These are phyloP conservation scores for Jamesozyma spencerorum DNA, from an alignment of 805 yeast species.

Conservation along the genomic window DNA sequence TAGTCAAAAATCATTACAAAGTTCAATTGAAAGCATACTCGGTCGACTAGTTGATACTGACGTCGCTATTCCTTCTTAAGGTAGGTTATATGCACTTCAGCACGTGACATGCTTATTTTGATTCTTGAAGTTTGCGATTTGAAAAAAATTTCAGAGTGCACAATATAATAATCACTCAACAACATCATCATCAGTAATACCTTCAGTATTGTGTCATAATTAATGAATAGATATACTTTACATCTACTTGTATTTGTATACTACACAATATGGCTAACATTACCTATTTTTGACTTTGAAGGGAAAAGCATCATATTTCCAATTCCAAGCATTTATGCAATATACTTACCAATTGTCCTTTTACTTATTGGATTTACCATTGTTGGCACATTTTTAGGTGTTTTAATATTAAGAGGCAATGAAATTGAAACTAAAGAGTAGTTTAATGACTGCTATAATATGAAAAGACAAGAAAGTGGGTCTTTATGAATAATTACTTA, in stretches of 20 bases:
- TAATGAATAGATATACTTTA: slow-evolving; percentile 21
- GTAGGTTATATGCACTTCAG: too few species aligned
- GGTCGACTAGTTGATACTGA: too few species aligned
- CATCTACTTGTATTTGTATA: slow-evolving; percentile 17
- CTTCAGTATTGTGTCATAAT: background rate
- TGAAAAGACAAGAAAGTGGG: too few species aligned
- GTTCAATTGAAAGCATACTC: too few species aligned
- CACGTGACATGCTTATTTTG: too few species aligned
- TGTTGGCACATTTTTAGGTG: slow-evolving; percentile 24
- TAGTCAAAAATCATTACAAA: too few species aligned
- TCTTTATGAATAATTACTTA: background rate
- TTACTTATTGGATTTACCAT: slow-evolving; percentile 20
- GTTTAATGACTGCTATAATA: background rate
- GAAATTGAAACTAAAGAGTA: slow-evolving; percentile 2
- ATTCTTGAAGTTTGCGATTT: too few species aligned
- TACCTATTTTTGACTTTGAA: slow-evolving; percentile 26
- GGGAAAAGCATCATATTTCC: slow-evolving; percentile 18
- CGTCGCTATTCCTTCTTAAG: too few species aligned
- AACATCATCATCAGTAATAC: too few species aligned
- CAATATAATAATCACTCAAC: too few species aligned
- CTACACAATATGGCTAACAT: slow-evolving; percentile 24
- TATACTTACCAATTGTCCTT: slow-evolving; percentile 24
- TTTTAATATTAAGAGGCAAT: slow-evolving; percentile 10
- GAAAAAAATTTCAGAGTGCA: too few species aligned
- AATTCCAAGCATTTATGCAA: slow-evolving; percentile 24